phyloP scores from a whole-genome alignment of 805 yeast species.

The Lipomyces kockii region DNA sequence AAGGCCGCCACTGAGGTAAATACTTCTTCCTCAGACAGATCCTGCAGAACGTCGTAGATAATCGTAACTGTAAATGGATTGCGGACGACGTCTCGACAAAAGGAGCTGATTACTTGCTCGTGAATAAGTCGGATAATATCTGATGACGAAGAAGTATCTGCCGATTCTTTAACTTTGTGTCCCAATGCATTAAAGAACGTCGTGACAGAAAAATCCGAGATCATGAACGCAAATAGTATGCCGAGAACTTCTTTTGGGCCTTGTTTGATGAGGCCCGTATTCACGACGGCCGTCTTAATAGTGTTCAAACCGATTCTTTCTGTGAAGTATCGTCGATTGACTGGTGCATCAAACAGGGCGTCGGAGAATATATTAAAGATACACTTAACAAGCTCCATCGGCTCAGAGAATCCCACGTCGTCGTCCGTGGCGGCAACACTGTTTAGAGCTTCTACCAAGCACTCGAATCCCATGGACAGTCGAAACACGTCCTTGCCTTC shows the following conservation, averaged over 20 bases:
- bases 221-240: slow-evolving; percentile 31
- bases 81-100: slow-evolving; percentile 25
- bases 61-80: slow-evolving; percentile 21
- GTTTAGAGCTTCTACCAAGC: slow-evolving; percentile 28
- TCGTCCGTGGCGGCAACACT: slow-evolving; percentile 13
- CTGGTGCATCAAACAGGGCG: slow-evolving; percentile 24
- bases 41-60: slow-evolving; percentile 15
- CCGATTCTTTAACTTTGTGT: slow-evolving; percentile 22
- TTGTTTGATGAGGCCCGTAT: slow-evolving; percentile 19
- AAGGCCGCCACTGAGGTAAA: slow-evolving; percentile 28
- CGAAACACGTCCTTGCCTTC: slow-evolving; percentile 38
- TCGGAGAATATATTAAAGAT: slow-evolving; percentile 35
- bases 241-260: slow-evolving; percentile 33
- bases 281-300: slow-evolving; percentile 11
- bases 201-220: slow-evolving; percentile 35
- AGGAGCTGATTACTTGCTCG: slow-evolving; percentile 23
- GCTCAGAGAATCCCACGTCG: slow-evolving; percentile 33
- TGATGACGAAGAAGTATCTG: background rate
- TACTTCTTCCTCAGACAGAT: slow-evolving; percentile 11
- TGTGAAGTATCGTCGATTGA: slow-evolving; percentile 28
- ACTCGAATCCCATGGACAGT: slow-evolving; percentile 35
- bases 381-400: slow-evolving; percentile 37
- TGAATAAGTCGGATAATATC: slow-evolving; percentile 11
- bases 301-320: slow-evolving; percentile 23
- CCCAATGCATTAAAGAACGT: slow-evolving; percentile 34